These are phyloP conservation scores for Nitzschia sp. DNA, from an alignment of 108 stramenopile genomes.

Conservation along the genomic window DNA sequence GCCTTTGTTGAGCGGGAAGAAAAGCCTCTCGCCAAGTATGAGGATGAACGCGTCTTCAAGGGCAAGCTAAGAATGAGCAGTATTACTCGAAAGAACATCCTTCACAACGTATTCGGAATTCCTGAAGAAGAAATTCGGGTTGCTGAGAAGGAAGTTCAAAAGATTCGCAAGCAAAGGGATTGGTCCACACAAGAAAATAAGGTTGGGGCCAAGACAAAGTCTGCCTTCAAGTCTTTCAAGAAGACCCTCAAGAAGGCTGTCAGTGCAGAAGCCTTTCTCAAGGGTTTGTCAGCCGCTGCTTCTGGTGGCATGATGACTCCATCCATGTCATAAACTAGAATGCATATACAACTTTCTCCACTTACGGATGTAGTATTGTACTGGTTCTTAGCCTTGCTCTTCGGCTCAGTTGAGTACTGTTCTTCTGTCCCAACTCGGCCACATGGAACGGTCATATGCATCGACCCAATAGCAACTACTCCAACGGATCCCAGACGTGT, in stretches of 20 bases:
- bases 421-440: too few species aligned
- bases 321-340: too few species aligned
- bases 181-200: constrained; percentile 19
- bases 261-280: constrained; percentile 24
- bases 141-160: constrained; percentile 45
- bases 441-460: too few species aligned
- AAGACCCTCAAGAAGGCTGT: constrained; percentile 7
- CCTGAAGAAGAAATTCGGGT: constrained; percentile 39
- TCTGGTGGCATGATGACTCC: constrained; percentile 18
- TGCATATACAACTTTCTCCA: too few species aligned
- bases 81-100: constrained; percentile 52
- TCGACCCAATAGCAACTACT: too few species aligned
- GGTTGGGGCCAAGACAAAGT: constrained; percentile 20
- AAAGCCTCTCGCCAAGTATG: constrained; percentile 48
- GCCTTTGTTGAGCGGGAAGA: constrained; percentile 38
- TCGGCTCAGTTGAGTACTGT: too few species aligned
- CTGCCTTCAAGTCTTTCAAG: constrained; percentile 9
- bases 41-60: constrained; percentile 37
- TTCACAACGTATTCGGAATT: constrained; percentile 40
- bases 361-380: too few species aligned
- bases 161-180: constrained; percentile 26
- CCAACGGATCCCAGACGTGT: too few species aligned
- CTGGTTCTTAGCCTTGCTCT: too few species aligned
- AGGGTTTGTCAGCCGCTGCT: constrained; percentile 30
- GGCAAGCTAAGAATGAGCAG: constrained; percentile 28